Conservation (phyloP, 2,329 filamentous ascomycete species). For the Aspergillus eucalypticola region DNA sequence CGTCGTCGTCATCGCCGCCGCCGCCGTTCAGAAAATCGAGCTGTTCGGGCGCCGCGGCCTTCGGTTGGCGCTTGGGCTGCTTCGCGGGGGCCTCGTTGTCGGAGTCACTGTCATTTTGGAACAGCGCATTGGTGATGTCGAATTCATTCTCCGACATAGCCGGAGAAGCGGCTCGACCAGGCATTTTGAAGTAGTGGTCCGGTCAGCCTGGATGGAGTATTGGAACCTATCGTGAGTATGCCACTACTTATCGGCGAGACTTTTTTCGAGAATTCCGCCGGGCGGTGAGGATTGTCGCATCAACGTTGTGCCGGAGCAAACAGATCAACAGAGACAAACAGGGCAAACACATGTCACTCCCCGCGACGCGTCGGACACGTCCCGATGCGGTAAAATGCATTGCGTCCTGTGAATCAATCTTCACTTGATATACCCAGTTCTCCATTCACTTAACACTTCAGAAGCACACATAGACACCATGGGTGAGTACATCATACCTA, state of each 20-base stretch:
- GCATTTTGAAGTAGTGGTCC: conserved; percentile 55
- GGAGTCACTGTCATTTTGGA: conserved; percentile 59
- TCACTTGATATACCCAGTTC: background rate
- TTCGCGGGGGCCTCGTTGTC: conserved; percentile 41
- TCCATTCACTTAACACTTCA: background rate
- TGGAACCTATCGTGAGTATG: background rate
- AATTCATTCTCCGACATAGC: conserved; percentile 85
- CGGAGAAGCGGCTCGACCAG: conserved; percentile 73
- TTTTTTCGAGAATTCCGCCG: conserved; percentile 28
- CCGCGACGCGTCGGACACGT: conserved; percentile 42
- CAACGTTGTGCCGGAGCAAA: conserved; percentile 13
- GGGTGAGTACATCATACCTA: conserved; percentile 24
- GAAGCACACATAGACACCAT: conserved; percentile 22
- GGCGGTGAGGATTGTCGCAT: conserved; percentile 30
- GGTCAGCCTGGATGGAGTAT: background rate
- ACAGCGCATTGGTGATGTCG: conserved; percentile 80
- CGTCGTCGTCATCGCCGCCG: conserved; percentile 59
- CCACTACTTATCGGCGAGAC: conserved; percentile 11
- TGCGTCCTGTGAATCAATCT: conserved; percentile 4
- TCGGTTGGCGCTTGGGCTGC: conserved; percentile 55
- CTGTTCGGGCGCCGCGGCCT: conserved; percentile 32
- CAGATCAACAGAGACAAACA: conserved; percentile 23
- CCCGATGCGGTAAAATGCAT: conserved; percentile 43
- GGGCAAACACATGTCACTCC: conserved; percentile 9
- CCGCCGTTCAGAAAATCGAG: conserved; percentile 60